These are phyloP conservation scores for Gynochthodes officinalis DNA, from an alignment of 257 asterid genomes.

Conservation along the genomic window DNA sequence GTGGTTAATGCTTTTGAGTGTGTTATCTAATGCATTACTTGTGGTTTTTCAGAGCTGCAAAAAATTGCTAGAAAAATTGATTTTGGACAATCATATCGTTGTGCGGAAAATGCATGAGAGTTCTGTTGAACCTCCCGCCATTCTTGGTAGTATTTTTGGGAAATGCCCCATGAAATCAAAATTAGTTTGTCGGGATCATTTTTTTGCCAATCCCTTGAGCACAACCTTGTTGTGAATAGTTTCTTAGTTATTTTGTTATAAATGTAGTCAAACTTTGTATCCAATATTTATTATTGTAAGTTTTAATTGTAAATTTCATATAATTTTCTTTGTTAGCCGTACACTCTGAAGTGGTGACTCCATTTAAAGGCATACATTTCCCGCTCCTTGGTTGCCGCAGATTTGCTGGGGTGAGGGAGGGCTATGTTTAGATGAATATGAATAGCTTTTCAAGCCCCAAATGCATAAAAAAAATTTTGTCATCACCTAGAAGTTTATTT, in stretches of 20 bases:
- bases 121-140: constrained; percentile 54
- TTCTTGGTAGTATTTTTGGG: constrained; percentile 55
- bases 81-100: constrained; percentile 60
- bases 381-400: too few relatives aligned
- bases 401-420: too few relatives aligned
- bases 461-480: too few relatives aligned
- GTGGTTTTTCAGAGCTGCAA: constrained; percentile 85
- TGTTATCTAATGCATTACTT: not conserved
- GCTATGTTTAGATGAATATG: too few relatives aligned
- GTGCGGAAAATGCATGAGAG: constrained; percentile 57
- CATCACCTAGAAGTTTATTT: too few relatives aligned
- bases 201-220: constrained; percentile 77
- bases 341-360: too few relatives aligned
- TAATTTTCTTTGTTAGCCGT: too few relatives aligned
- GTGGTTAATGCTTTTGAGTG: not conserved
- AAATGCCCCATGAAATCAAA: constrained; percentile 39
- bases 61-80: constrained; percentile 60
- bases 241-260: not conserved
- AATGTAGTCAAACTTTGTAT: not conserved
- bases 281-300: not conserved
- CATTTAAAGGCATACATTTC: too few relatives aligned
- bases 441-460: too few relatives aligned
- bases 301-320: not conserved
- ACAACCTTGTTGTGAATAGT: constrained; percentile 45
- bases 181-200: constrained; percentile 49